Evolutionary conservation across 139 green algal species (phyloP), one percentile per base, ranked within the genome.

Genomic region (Chlorella sp.): DNA sequence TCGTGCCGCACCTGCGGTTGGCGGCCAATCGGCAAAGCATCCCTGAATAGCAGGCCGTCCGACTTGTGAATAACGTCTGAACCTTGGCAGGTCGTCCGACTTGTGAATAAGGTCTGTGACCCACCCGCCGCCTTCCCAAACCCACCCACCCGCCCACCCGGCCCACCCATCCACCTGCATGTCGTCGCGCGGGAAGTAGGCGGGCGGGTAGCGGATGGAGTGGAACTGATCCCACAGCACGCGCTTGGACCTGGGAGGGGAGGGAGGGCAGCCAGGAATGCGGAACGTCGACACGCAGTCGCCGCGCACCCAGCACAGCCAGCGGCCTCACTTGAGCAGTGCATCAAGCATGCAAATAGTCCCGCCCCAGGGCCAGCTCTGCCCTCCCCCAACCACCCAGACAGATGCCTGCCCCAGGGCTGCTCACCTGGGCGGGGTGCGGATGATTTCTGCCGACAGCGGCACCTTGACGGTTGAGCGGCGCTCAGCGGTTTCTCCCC

Each of bases 221-320:
- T 99, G 95, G 88, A 97, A 98, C 88, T 98, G 94, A 82, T 99
- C 96, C 97, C 97, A 99, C 74, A 99, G 90, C 40, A 99, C 34
- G 17, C 97, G 89, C 82, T 93, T 92, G 30, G 90, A 56, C n/a
- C 94, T 90, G 62, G 40, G 0, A 46, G 28, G 20, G 1, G 3
- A 51, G 17, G 8, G 2, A 46, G 34, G 13, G 67, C 19, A 36
- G 65, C 65, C 65, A 73, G 65, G n/a, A 13, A 38, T n/a, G n/a
- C n/a, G 3, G 8, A 24, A 65, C 6, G 56, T 3, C 6, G 30
- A 20, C 9, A 24, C 7, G 9, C 56, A 20, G n/a, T n/a, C n/a
- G n/a, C 11, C 7, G 30, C 56, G 56, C 56, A 65, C 30, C 17
- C 70, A 17, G 17, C 11, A 11, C 40, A 14, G 68, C n/a, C n/a